These are phyloP conservation scores for Tetragonia tetragonoides DNA, from an alignment of 148 eudicot genomes.

Conservation along the genomic window DNA sequence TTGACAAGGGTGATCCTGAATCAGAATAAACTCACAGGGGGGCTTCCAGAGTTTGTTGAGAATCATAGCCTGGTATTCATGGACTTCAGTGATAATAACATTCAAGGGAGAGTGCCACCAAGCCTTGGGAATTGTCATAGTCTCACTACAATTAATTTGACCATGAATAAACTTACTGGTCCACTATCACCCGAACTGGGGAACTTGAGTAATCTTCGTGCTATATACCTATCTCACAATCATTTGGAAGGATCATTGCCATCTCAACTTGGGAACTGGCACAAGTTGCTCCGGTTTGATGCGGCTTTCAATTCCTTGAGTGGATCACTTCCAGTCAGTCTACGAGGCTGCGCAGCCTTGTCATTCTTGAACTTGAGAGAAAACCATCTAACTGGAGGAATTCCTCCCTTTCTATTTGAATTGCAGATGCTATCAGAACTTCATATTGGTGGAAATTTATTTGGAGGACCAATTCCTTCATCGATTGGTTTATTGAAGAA, in stretches of 20 bases:
- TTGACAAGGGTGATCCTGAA: slow-evolving; percentile 54
- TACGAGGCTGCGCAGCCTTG: slow-evolving; percentile 46
- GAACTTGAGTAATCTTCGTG: slow-evolving; percentile 43
- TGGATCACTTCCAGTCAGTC: slow-evolving; percentile 51
- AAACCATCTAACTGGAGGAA: slow-evolving; percentile 50
- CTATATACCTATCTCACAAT: slow-evolving; percentile 56
- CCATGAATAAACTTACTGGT: slow-evolving; percentile 55
- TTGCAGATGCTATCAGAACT: slow-evolving; percentile 39
- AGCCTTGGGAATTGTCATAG: slow-evolving; percentile 48
- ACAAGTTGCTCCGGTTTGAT: slow-evolving; percentile 42
- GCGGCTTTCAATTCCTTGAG: slow-evolving; percentile 49
- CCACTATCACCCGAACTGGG: slow-evolving; percentile 54
- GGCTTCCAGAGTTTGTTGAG: slow-evolving; percentile 54
- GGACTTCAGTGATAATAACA: slow-evolving; percentile 58
- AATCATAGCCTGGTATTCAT: slow-evolving; percentile 34
- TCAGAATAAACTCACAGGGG: slow-evolving; percentile 59
- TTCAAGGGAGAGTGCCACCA: slow-evolving; percentile 49
- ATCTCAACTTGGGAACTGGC: slow-evolving; percentile 47
- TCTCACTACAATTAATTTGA: slow-evolving; percentile 45
- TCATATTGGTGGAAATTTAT: slow-evolving; percentile 60
- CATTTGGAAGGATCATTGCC: slow-evolving; percentile 56
- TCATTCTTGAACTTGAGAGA: slow-evolving; percentile 50
- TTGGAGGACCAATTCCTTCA: slow-evolving; percentile 59
- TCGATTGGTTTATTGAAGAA: slow-evolving; percentile 40
- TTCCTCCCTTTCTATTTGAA: slow-evolving; percentile 52